phyloP scores from a whole-genome alignment of 345 rosid species.

The Eucalyptus caleyi region DNA sequence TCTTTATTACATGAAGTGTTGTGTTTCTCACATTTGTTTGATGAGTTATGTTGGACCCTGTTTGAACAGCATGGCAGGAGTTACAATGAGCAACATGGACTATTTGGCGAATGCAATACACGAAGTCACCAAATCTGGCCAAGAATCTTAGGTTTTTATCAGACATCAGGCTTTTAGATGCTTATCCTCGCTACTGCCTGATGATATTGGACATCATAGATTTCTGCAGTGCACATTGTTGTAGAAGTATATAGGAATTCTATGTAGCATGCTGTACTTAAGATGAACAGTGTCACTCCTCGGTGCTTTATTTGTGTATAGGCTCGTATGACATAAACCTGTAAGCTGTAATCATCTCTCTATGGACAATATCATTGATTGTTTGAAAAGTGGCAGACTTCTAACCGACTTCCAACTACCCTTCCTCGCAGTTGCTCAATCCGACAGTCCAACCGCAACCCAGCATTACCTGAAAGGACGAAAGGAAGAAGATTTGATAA shows the following conservation, averaged over 20 bases:
- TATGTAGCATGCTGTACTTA: not conserved
- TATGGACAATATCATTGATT: not conserved
- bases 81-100: conserved; percentile 67
- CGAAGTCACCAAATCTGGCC: conserved; percentile 50
- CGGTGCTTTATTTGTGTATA: not conserved
- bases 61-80: conserved; percentile 77
- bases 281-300: not conserved
- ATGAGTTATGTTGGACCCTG: not conserved
- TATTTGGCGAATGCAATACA: conserved; percentile 84
- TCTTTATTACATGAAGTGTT: not conserved
- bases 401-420: not conserved
- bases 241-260: not conserved
- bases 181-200: not conserved
- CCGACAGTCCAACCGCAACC: not conserved
- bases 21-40: not conserved
- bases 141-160: not conserved
- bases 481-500: not conserved
- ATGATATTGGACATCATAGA: not conserved
- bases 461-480: not conserved
- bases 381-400: not conserved
- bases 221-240: not conserved
- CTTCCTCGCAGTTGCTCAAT: not conserved
- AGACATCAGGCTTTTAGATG: not conserved
- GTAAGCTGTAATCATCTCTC: not conserved
- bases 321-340: not conserved